Conservation (phyloP, 23 red algal genomes). For the Gracilaria domingensis region DNA sequence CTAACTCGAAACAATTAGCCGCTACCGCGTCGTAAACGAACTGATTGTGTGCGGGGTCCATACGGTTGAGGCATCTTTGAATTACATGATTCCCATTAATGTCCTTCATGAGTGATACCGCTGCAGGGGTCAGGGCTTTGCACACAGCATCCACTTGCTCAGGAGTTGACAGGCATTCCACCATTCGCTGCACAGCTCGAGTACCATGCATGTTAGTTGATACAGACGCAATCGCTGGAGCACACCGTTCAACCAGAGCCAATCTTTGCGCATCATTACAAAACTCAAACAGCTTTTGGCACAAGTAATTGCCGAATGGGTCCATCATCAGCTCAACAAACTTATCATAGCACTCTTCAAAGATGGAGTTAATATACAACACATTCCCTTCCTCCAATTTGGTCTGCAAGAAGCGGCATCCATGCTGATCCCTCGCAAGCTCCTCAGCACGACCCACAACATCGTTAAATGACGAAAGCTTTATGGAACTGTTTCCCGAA, state of each 20-base stretch:
- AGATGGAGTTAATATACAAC: conserved; percentile 77
- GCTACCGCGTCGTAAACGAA: conserved; percentile 95
- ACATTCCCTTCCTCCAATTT: conserved; percentile 84
- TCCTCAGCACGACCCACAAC: conserved; percentile 85
- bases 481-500: neutral
- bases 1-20: conserved; percentile 85
- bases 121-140: conserved; percentile 67
- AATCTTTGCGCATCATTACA: conserved; percentile 90
- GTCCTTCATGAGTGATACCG: conserved; percentile 93
- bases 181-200: conserved; percentile 95
- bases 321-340: conserved; percentile 93
- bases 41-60: conserved; percentile 83
- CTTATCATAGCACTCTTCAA: conserved; percentile 92
- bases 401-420: conserved; percentile 91
- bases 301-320: conserved; percentile 98
- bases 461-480: conserved; percentile 69
- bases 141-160: conserved; percentile 88
- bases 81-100: conserved; percentile 99
- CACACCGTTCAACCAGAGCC: conserved; percentile 80
- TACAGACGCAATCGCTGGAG: conserved; percentile 72
- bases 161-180: conserved; percentile 80
- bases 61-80: conserved; percentile 88
- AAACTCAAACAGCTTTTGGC: conserved; percentile 97
- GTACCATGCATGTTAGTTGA: conserved; percentile 97
- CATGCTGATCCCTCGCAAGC: conserved; percentile 96